These are phyloP conservation scores for Penstemon davidsonii DNA, from an alignment of 257 asterid genomes.

Conservation along the genomic window DNA sequence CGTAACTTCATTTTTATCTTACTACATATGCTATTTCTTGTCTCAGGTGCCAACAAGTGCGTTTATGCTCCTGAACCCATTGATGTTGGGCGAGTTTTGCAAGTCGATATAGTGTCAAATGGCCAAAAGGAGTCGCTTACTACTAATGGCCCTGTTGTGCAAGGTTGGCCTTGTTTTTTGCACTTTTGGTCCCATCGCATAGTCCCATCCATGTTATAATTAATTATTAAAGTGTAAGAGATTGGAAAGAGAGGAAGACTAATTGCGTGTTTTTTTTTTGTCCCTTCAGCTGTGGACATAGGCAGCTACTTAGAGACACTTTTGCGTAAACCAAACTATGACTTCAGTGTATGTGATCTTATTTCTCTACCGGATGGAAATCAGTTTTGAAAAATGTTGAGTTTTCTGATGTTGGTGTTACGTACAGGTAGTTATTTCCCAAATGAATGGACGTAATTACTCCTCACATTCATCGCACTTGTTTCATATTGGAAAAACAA, in stretches of 20 bases:
- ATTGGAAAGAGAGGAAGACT: neutral
- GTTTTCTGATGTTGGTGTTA: slow-evolving; percentile 15
- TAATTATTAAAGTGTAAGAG: neutral
- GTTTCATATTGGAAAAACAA: slow-evolving; percentile 84
- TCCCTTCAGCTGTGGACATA: slow-evolving; percentile 47
- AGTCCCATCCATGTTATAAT: neutral
- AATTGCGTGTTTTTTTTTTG: neutral
- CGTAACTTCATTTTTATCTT: slow-evolving; percentile 19
- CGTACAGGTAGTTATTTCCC: slow-evolving; percentile 83
- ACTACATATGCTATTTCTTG: slow-evolving; percentile 9
- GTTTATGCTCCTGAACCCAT: slow-evolving; percentile 95
- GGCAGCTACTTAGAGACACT: slow-evolving; percentile 74
- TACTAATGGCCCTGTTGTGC: slow-evolving; percentile 63
- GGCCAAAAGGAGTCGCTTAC: slow-evolving; percentile 55
- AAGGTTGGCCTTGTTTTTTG: slow-evolving; percentile 44
- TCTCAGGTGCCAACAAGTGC: slow-evolving; percentile 74
- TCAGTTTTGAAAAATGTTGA: slow-evolving; percentile 11
- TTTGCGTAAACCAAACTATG: slow-evolving; percentile 64
- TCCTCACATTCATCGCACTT: slow-evolving; percentile 78
- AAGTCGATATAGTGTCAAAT: slow-evolving; percentile 64
- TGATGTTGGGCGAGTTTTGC: slow-evolving; percentile 78
- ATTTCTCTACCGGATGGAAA: neutral
- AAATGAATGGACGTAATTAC: slow-evolving; percentile 90
- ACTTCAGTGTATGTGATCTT: slow-evolving; percentile 69
- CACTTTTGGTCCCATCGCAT: too few species aligned